Percentiles rank a stretch among this genome's conserved stretches.
Conservation (phyloP, 129 eudicot species). For the Chrysanthemum makinoi region DNA sequence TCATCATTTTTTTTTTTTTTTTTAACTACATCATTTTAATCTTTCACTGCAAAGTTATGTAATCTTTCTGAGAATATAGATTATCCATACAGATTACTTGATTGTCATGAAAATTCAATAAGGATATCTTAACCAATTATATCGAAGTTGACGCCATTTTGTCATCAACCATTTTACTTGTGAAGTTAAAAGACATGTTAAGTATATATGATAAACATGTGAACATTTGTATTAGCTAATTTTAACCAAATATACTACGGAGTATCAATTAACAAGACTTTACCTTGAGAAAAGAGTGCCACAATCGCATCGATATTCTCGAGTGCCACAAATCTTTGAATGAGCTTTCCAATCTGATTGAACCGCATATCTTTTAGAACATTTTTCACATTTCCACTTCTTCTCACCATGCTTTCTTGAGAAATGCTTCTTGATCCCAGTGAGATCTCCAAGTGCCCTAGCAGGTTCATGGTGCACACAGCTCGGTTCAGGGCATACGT, state of each 20-base stretch:
- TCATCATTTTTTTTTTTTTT: no score
- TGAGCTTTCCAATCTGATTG: conserved; percentile 96
- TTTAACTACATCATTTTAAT: no score
- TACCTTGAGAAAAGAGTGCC: conserved; percentile 87
- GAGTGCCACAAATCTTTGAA: conserved; percentile 85
- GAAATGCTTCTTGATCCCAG: conserved; percentile 75
- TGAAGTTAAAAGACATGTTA: neutral
- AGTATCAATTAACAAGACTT: neutral
- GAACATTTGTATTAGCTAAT: neutral
- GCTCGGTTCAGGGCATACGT: conserved; percentile 62
- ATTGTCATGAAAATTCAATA: no score
- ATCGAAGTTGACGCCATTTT: neutral
- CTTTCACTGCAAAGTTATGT: no score
- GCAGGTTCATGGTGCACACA: conserved; percentile 86
- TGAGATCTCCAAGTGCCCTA: conserved; percentile 78
- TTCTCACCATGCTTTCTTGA: conserved; percentile 85
- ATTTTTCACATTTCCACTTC: conserved; percentile 86
- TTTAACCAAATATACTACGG: no score
- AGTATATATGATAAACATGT: no score
- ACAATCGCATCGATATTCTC: conserved; percentile 81
- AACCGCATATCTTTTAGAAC: conserved; percentile 77
- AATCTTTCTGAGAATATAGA: no score
- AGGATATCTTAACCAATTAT: no score
- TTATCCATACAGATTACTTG: no score
- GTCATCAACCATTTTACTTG: conserved; percentile 1